These are phyloP conservation scores for Rhizophagus prolifer DNA, from an alignment of 192 early-diverging fungal species.

Conservation along the genomic window DNA sequence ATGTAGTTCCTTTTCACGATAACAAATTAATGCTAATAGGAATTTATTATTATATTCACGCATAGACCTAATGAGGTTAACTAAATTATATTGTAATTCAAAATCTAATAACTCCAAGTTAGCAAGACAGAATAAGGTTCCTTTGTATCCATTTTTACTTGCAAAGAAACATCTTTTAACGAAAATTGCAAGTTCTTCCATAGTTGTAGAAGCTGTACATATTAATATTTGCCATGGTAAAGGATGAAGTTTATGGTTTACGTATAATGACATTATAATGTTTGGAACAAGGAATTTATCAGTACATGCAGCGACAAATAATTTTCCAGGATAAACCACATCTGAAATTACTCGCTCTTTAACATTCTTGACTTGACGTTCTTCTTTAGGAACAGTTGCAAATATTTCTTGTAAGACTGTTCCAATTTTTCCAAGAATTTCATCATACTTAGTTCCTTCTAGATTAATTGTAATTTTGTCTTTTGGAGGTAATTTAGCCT, in stretches of 20 bases:
- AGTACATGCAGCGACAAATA: conserved; percentile 30
- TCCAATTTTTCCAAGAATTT: conserved; percentile 6
- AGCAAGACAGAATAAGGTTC: conserved; percentile 30
- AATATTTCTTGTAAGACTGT: conserved; percentile 1
- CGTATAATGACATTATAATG: conserved; percentile 31
- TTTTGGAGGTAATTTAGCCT: background rate
- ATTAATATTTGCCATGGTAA: conserved; percentile 31
- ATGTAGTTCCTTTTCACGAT: conserved; percentile 16
- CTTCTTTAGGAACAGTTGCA: background rate
- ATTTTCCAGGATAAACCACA: conserved; percentile 14
- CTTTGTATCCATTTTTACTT: conserved; percentile 2
- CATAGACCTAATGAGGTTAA: conserved; percentile 4
- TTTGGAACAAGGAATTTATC: conserved; percentile 29
- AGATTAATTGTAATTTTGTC: background rate
- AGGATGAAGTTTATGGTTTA: conserved; percentile 17
- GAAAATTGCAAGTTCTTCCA: conserved; percentile 27
- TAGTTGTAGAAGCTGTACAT: conserved; percentile 27
- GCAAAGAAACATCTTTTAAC: conserved; percentile 32
- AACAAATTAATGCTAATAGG: conserved; percentile 26
- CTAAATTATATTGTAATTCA: conserved; percentile 30
- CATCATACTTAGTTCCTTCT: background rate
- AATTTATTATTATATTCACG: background rate
- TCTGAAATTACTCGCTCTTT: conserved; percentile 3
- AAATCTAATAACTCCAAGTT: conserved; percentile 29
- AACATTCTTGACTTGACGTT: background rate